Conservation (phyloP, 371 early-diverging fungal genomes). For the Hamiltosporidium magnivora region DNA sequence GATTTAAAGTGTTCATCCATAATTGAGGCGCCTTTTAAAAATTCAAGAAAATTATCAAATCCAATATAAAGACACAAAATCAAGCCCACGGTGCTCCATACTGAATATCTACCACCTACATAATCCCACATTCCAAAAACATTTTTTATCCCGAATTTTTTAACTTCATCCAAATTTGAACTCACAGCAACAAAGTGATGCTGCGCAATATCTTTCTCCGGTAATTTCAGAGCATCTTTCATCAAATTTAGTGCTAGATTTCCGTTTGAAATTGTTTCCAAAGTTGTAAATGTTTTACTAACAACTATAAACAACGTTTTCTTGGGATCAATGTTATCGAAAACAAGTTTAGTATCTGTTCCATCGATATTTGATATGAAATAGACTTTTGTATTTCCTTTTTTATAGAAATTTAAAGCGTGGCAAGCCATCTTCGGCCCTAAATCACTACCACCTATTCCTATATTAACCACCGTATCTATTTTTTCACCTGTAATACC, state of each 20-base stretch:
- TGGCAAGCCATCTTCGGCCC: slow-evolving; percentile 95
- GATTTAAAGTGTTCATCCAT: slow-evolving; percentile 85
- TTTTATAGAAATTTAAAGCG: slow-evolving; percentile 75
- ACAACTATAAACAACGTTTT: slow-evolving; percentile 87
- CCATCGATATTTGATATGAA: slow-evolving; percentile 96
- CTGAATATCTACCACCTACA: slow-evolving; percentile 96
- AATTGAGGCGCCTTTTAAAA: slow-evolving; percentile 77
- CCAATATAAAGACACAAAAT: slow-evolving; percentile 85
- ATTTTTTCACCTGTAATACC: slow-evolving; percentile 81
- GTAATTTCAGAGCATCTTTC: slow-evolving; percentile 1
- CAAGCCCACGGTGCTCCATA: slow-evolving; percentile 95
- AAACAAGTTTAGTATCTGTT: slow-evolving; percentile 75
- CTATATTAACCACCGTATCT: slow-evolving; percentile 87
- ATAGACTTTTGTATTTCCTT: slow-evolving; percentile 63
- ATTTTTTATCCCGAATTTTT: slow-evolving; percentile 80
- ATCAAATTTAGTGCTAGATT: slow-evolving; percentile 62
- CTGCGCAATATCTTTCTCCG: slow-evolving; percentile 18
- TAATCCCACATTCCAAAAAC: slow-evolving; percentile 99
- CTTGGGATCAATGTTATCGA: slow-evolving; percentile 71
- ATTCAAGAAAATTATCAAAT: slow-evolving; percentile 75
- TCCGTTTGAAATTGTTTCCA: slow-evolving; percentile 92
- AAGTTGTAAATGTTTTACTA: slow-evolving; percentile 93
- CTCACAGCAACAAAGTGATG: slow-evolving; percentile 95
- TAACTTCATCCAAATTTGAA: slow-evolving; percentile 76
- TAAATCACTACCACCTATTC: slow-evolving; percentile 97